phyloP scores from a whole-genome alignment of 176 grass and related monocot species.

The Sorghum bicolor region Sorghum_bicolor_NCBIv3 NC_012870.2:76655001-76655500 shows the following conservation, averaged over 20 bases:
- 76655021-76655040: conserved; percentile 85
- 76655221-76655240: conserved; percentile 88
- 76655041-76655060: conserved; percentile 71
- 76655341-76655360: conserved; percentile 66
- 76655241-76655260: conserved; percentile 74
- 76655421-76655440: conserved; percentile 55
- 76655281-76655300: conserved; percentile 83
- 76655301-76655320: conserved; percentile 93
- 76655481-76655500: conserved; percentile 94
- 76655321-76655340: conserved; percentile 74
- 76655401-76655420: conserved; percentile 80
- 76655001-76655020: conserved; percentile 83
- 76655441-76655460: conserved; percentile 38
- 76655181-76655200: conserved; percentile 84
- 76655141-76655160: conserved; percentile 80
- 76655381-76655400: conserved; percentile 79
- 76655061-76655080: conserved; percentile 58
- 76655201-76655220: conserved; percentile 76
- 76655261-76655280: conserved; percentile 72
- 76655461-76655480: conserved; percentile 90
- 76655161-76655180: conserved; percentile 88
- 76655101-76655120: conserved; percentile 98
- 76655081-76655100: conserved; percentile 52
- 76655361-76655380: conserved; percentile 74
- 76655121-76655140: conserved; percentile 63